Conservation (phyloP, 148 eudicot species). For the Rhododendron griersonianum region DNA sequence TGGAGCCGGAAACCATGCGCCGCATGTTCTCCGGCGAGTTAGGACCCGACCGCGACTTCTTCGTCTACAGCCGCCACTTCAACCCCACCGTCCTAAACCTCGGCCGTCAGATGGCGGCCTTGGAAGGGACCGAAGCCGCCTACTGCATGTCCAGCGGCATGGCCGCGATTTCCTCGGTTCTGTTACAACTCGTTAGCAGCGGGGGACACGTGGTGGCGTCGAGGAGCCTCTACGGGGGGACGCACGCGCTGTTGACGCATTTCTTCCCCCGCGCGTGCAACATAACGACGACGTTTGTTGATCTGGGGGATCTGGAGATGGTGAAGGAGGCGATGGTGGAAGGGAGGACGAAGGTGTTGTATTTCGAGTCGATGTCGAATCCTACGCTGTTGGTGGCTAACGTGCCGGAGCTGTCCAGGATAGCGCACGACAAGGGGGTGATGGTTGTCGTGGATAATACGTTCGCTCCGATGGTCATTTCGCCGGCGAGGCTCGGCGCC, state of each 20-base stretch:
- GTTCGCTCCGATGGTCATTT: slow-evolving; percentile 81
- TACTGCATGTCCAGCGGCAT: slow-evolving; percentile 96
- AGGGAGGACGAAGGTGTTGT: slow-evolving; percentile 67
- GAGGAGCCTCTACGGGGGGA: slow-evolving; percentile 72
- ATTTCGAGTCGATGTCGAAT: slow-evolving; percentile 79
- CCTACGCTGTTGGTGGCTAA: slow-evolving; percentile 84
- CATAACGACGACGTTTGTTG: slow-evolving; percentile 74
- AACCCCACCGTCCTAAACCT: slow-evolving; percentile 88
- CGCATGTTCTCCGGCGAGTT: slow-evolving; percentile 79
- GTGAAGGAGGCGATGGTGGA: slow-evolving; percentile 48
- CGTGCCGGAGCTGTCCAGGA: slow-evolving; percentile 55
- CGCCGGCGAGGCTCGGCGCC: slow-evolving; percentile 88
- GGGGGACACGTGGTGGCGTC: slow-evolving; percentile 87
- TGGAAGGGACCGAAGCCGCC: slow-evolving; percentile 95
- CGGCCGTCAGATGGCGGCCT: slow-evolving; percentile 86
- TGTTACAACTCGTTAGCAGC: slow-evolving; percentile 72
- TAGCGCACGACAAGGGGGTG: slow-evolving; percentile 72
- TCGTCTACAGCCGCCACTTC: slow-evolving; percentile 88
- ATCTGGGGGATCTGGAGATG: slow-evolving; percentile 39
- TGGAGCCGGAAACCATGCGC: slow-evolving; percentile 89
- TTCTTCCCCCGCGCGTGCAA: slow-evolving; percentile 69
- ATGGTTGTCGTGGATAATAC: slow-evolving; percentile 84
- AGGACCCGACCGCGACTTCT: slow-evolving; percentile 83
- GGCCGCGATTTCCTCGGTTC: slow-evolving; percentile 81
- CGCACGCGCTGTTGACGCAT: slow-evolving; percentile 76